Base-by-base conservation (phyloP, 2,329 filamentous ascomycete species). In the Venturia aucupariae region DNA sequence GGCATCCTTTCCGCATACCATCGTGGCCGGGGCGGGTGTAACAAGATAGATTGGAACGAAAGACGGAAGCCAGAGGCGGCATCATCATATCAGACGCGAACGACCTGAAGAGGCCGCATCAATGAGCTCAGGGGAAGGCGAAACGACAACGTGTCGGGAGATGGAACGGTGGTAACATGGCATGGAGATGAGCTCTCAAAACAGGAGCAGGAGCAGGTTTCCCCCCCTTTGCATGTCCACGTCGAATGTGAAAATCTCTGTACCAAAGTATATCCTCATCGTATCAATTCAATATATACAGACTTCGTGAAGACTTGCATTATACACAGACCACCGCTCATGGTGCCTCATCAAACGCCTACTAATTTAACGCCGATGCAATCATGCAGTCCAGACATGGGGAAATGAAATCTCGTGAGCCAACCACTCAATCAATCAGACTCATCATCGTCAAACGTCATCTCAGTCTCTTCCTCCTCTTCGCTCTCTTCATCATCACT, bases 381-480 rank as follows among this genome's bases (percentile, higher is more conserved):
- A 55, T n/a, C 15, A 30, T 30, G 32, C 35, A 22, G 22, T 13
- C 27, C 13, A 24, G 46, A 24, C n/a, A 2, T 46, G n/a, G 22
- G 11, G 2, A 11, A 10, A 46, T 17, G 5, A 46, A 51, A 17
- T 38, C 17, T 44, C 39, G 17, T 38, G 35, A 38, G 35, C 17
- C 13, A n/a, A 24, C 22, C 41, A 54, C 10, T n/a, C 32, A 64
- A 64, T 60, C 51, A 55, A 60, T 64, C 62, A 60, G 35, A 60
- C 27, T 55, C 62, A 22, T 60, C 62, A 57, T 64, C 48, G 38
- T 24, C 41, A 59, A 42, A 62, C 3, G 39, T 51, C 41, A 42
- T 44, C 42, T 78, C 77, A 68, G 76, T 78, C 63, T 81, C 80
- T 66, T 79, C 80, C 66, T 73, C 75, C 19, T 75, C 74, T 66